Percentiles rank a stretch among this genome's conserved stretches.
phyloP scores from a whole-genome alignment of 345 rosid species.

The Syzygium aqueum region DNA sequence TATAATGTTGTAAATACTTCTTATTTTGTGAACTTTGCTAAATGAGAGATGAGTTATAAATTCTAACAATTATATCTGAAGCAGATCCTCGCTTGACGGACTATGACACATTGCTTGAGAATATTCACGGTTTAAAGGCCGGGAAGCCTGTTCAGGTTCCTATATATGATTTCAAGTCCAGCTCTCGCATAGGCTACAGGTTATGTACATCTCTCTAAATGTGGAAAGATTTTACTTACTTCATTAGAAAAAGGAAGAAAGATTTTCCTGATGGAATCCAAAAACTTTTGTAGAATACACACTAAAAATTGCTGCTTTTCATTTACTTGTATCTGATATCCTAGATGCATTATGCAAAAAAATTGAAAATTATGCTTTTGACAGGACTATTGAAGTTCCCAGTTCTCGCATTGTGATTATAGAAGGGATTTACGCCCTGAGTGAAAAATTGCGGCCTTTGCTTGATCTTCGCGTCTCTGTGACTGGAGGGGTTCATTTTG shows the following conservation, averaged over 20 bases:
- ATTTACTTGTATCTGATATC: neutral
- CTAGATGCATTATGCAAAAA: neutral
- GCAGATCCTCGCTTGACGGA: constrained; percentile 97
- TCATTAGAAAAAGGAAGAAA: neutral
- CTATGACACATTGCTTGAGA: constrained; percentile 80
- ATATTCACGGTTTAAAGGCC: constrained; percentile 69
- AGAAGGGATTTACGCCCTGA: constrained; percentile 94
- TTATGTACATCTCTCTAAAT: constrained; percentile 3
- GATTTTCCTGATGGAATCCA: neutral
- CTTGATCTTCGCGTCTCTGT: constrained; percentile 96
- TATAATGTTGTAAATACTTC: neutral
- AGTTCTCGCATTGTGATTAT: constrained; percentile 84
- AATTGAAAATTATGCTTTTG: constrained; percentile 6
- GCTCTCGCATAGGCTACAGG: constrained; percentile 90
- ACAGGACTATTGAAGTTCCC: constrained; percentile 87
- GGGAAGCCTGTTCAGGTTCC: constrained; percentile 93
- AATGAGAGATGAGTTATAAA: neutral
- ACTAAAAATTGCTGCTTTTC: neutral
- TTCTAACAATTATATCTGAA: constrained; percentile 6
- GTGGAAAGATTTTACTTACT: neutral
- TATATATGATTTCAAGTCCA: constrained; percentile 86
- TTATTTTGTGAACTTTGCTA: neutral
- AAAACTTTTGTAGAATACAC: neutral
- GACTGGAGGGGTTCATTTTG: constrained; percentile 96
- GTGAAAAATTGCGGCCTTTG: constrained; percentile 77